Evolutionary conservation across 2,329 filamentous ascomycete species (phyloP).

Genomic region (Trichocomaceae sp.): DNA sequence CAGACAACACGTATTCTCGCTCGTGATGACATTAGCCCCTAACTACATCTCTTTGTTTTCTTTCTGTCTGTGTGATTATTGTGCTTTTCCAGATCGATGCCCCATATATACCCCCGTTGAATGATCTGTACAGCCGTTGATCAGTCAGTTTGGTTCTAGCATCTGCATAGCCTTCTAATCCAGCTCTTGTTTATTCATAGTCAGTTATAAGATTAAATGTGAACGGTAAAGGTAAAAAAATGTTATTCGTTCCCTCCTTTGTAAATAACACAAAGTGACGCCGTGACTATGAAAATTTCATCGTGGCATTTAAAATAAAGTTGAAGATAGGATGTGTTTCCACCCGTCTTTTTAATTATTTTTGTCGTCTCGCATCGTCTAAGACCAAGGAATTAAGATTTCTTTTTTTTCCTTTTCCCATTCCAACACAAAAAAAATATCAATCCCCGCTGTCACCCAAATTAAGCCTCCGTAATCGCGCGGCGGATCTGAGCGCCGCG

Average conservation of each 20-base stretch:
- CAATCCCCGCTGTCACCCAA: neutral
- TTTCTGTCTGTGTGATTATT: neutral
- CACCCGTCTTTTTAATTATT: neutral
- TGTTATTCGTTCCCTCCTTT: neutral
- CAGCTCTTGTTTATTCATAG: no score
- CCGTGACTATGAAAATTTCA: conserved; percentile 2
- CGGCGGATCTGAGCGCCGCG: conserved; percentile 62
- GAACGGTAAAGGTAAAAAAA: neutral
- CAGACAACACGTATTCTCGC: conserved; percentile 19
- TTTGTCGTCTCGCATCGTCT: neutral
- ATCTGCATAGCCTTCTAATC: neutral
- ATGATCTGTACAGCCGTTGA: neutral
- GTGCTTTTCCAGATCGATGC: neutral
- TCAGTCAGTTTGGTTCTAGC: neutral
- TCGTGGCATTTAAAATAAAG: neutral
- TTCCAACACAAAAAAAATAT: neutral
- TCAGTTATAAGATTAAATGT: neutral
- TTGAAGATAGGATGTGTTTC: neutral
- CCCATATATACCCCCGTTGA: neutral
- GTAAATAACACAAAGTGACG: neutral
- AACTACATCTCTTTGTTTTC: no score
- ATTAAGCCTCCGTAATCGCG: conserved; percentile 54
- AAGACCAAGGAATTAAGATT: no score
- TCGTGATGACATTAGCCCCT: neutral
- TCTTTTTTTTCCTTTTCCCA: neutral